Evolutionary conservation across 176 grass and related monocot species (phyloP).

Genomic region (Triticum dicoccoides): DNA sequence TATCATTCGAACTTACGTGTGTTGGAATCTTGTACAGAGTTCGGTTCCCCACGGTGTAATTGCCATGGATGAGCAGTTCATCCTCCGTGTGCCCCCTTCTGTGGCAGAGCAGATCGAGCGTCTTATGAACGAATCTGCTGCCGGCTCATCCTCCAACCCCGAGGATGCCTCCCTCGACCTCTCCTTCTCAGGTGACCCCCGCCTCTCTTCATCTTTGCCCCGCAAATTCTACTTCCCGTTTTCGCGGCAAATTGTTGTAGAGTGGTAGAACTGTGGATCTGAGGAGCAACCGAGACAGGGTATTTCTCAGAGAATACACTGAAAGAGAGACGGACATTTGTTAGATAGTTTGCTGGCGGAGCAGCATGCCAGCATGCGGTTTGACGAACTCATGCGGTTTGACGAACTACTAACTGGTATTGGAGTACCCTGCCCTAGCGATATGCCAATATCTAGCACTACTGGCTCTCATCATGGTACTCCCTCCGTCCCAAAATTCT

Average conservation of each 20-base stretch:
- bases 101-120: constrained; percentile 76
- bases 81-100: constrained; percentile 81
- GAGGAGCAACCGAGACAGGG: neutral
- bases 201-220: neutral
- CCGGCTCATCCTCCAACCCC: constrained; percentile 46
- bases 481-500: too few species aligned
- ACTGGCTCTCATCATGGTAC: neutral
- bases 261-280: neutral
- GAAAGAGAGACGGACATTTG: neutral
- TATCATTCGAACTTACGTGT: neutral
- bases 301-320: neutral
- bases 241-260: neutral
- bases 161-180: constrained; percentile 75
- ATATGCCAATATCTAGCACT: neutral
- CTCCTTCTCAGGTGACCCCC: constrained; percentile 67
- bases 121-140: constrained; percentile 67
- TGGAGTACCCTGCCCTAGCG: neutral
- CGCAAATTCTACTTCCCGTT: neutral
- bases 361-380: neutral
- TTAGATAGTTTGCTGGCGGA: neutral
- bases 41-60: neutral
- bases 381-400: constrained; percentile 12
- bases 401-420: neutral
- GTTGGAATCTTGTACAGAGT: neutral
- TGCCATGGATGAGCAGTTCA: constrained; percentile 90